Conservation (phyloP, 2,329 filamentous ascomycete species). For the Biscogniauxia marginata region DNA sequence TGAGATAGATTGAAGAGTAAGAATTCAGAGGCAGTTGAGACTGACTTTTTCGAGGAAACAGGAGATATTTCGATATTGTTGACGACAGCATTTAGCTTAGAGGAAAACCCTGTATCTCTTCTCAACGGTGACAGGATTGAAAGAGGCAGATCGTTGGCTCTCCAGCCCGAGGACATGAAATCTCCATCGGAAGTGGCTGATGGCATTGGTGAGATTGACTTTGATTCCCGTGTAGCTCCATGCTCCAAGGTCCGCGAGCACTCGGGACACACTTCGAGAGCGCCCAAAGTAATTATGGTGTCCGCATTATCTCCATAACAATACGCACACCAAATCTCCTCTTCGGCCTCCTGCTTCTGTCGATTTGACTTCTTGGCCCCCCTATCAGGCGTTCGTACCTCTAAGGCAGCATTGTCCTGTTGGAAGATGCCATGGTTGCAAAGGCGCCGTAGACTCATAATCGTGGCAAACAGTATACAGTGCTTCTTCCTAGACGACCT, state of each 20-base stretch:
- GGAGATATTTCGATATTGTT: neutral
- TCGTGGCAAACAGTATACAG: constrained; percentile 4
- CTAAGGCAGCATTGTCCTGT: neutral
- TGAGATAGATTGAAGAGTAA: constrained; percentile 3
- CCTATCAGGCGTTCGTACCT: neutral
- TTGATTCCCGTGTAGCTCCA: neutral
- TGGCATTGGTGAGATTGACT: too few species aligned
- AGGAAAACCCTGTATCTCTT: neutral
- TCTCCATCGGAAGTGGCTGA: too few species aligned
- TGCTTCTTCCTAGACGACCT: constrained; percentile 1
- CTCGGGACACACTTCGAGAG: constrained; percentile 3
- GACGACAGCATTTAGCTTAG: constrained; percentile 1
- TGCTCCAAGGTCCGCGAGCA: neutral
- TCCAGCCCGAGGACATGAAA: too few species aligned
- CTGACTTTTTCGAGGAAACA: constrained; percentile 1
- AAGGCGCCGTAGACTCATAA: constrained; percentile 4
- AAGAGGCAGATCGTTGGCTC: too few species aligned
- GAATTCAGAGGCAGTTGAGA: neutral
- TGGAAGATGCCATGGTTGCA: constrained; percentile 9
- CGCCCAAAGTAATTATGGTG: neutral
- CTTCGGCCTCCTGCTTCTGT: neutral
- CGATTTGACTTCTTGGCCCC: neutral
- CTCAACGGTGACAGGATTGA: too few species aligned
- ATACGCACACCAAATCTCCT: constrained; percentile 1
- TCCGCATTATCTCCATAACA: constrained; percentile 1